Evolutionary conservation across 805 yeast species (phyloP), one percentile per base, ranked within the genome.

Genomic region (Millerago galiae): DNA sequence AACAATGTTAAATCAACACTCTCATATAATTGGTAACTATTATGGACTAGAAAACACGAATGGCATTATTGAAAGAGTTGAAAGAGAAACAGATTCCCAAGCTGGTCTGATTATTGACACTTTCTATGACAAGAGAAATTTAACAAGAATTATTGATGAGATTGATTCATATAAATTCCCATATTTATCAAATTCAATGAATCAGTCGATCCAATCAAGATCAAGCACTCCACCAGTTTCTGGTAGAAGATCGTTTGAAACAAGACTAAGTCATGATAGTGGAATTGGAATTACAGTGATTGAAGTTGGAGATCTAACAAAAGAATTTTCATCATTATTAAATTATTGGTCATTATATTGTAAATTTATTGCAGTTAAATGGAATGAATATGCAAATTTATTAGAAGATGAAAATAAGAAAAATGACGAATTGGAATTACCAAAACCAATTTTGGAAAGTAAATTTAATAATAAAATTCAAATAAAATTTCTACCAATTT

Each of bases 21-120:
- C 93, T 0, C 82, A 81, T 10, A 74, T 93, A 32, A 88, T 93
- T 24, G 75, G 72, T 34, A 71, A 71, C 38, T 83, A 81, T 56
- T 93, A 93, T 56, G 95, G 91, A 15, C 47, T 50, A 4, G 48
- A 64, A 9, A 79, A 81, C 13, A 79, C 90, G 70, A 64, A 72
- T 3, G 71, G 72, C 28, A 89, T 91, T 9, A 71, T 90, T 51
- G 77, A 74, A 15, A 75, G 76, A 38, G 81, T 93, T 27, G 95
- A 91, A 62, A 68, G 75, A 38, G 99, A 93, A 57, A 81, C 93
- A 26, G 99, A 93, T 57, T 71, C 90, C n/a, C 99, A 93, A 57
- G 82, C 91, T 21, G 95, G 95, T 1, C 68, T 93, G 35, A 84
- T 93, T 4, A 70, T 85, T 42, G 98, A 91, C 60, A 85, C 93